Evolutionary conservation across 345 rosid species (phyloP), one percentile per base, ranked within the genome.

Genomic region (Mercurialis annua): DNA sequence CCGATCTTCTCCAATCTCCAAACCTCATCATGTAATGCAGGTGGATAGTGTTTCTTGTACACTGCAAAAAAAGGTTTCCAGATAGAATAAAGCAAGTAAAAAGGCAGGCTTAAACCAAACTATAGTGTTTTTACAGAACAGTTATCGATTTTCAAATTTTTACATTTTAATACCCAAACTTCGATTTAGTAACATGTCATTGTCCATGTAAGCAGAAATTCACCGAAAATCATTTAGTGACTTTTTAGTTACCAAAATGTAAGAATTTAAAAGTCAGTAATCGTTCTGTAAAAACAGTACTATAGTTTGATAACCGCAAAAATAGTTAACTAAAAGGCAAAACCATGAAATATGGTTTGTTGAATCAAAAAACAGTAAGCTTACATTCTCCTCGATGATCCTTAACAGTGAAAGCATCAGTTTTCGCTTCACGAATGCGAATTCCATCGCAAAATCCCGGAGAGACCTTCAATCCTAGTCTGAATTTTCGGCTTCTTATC

Each of bases 1-100:
- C 98, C 99, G 51, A 92, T 91, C 77, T 94, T 94, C 80, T 94
- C 98, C 83, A 94, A 73, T 76, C 99, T 84, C 98, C 99, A 94
- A 10, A 94, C 96, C 55, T 94, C 97, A 80, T 94, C 99, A 73
- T 77, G 73, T 61, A 88, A 65, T 24, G 92, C 86, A 60, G 97
- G 99, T 9, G 99, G 99, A 55, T 94, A 94, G 76, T 94, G 98
- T 81, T 94, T 94, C 84, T 94, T 94, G 81, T 94, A 94, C 63
- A 90, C 99, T 94, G 83, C 24, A 23, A 58, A 24, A 34, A 24
- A 48, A 27, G n/a, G n/a, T n/a, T n/a, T n/a, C n/a, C 21, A 56
- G 10, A 21, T 29, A 43, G 4, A 61, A 23, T 30, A n/a, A 59
- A 18, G 58, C 6, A 40, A 59, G 23, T 1, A 31, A 48, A 11